Conservation (phyloP, 2,329 filamentous ascomycete genomes). For the Colletotrichum falcatum region DNA sequence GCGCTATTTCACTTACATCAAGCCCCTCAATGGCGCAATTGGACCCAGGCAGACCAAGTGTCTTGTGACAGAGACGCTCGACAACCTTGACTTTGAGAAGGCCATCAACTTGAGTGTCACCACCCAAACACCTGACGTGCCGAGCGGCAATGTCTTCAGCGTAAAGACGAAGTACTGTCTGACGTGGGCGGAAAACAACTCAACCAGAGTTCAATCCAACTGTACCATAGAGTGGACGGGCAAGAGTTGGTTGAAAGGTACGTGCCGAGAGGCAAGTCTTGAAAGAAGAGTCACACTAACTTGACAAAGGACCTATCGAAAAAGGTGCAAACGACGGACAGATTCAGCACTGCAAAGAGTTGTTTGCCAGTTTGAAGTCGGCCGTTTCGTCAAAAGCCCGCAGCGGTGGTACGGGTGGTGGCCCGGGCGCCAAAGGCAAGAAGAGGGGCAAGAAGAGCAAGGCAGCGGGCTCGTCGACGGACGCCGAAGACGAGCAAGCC, state of each 20-base stretch:
- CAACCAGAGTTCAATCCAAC: slow-evolving; percentile 86
- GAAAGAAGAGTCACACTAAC: slow-evolving; percentile 47
- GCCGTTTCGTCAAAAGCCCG: slow-evolving; percentile 76
- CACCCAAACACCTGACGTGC: slow-evolving; percentile 94
- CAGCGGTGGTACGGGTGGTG: slow-evolving; percentile 58
- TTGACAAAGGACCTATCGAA: slow-evolving; percentile 83
- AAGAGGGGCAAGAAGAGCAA: slow-evolving; percentile 70
- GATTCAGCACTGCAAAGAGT: slow-evolving; percentile 81
- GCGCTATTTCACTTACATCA: slow-evolving; percentile 88
- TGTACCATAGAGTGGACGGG: slow-evolving; percentile 96
- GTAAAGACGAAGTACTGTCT: slow-evolving; percentile 96
- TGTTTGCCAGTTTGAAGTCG: slow-evolving; percentile 79
- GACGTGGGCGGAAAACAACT: slow-evolving; percentile 89
- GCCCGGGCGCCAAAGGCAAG: slow-evolving; percentile 65
- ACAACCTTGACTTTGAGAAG: slow-evolving; percentile 87
- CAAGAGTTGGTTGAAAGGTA: slow-evolving; percentile 98
- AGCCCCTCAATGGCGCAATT: slow-evolving; percentile 85
- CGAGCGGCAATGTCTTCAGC: slow-evolving; percentile 89
- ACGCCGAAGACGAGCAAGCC: slow-evolving; percentile 54
- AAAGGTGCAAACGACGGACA: slow-evolving; percentile 95
- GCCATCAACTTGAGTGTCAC: slow-evolving; percentile 83
- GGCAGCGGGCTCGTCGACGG: slow-evolving; percentile 58
- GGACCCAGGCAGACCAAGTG: slow-evolving; percentile 97
- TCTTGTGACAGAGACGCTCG: slow-evolving; percentile 86
- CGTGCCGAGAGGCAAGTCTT: slow-evolving; percentile 44